A percentile compares a stretch with the other conserved stretches of the same genome.
phyloP scores from a whole-genome alignment of 768 basidiomycete genomes.

The Brasilioporus rufonigricans region DNA sequence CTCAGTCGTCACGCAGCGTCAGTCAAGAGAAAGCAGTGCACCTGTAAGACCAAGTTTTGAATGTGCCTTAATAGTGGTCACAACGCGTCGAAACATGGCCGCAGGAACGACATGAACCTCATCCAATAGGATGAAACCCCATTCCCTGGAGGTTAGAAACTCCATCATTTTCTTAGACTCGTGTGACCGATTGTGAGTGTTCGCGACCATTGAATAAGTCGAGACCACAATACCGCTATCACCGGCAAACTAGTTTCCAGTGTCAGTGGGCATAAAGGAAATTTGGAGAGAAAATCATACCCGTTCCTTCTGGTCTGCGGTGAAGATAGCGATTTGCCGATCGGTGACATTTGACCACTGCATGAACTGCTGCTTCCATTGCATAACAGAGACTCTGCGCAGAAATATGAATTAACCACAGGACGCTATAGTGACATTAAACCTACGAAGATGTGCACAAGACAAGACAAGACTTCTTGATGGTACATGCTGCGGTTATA shows the following conservation, averaged over 20 bases:
- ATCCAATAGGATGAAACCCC: constrained; percentile 97
- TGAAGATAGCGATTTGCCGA: constrained; percentile 95
- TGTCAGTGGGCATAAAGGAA: constrained; percentile 3
- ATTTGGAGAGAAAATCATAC: constrained; percentile 36
- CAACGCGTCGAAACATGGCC: constrained; percentile 96
- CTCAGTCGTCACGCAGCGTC: constrained; percentile 2
- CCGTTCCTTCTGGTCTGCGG: constrained; percentile 97
- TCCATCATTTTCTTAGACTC: constrained; percentile 99
- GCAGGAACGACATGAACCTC: constrained; percentile 99
- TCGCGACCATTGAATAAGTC: constrained; percentile 99
- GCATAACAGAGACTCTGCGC: constrained; percentile 86
- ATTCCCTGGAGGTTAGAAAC: constrained; percentile 95
- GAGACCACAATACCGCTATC: constrained; percentile 98
- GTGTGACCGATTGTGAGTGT: constrained; percentile 97
- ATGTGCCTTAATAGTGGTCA: constrained; percentile 98
- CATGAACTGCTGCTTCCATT: constrained; percentile 98
- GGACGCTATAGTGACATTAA: not conserved
- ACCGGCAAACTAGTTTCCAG: constrained; percentile 73
- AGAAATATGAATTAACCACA: constrained; percentile 8
- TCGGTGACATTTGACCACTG: constrained; percentile 99
- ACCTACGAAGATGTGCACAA: constrained; percentile 96
- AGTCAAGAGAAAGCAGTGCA: constrained; percentile 32
- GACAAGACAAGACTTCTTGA: constrained; percentile 98
- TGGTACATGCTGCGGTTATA: constrained; percentile 99
- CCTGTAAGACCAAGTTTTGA: constrained; percentile 97